Base-by-base conservation (phyloP, 805 yeast genomes). In the Hanseniaspora vineae region DNA sequence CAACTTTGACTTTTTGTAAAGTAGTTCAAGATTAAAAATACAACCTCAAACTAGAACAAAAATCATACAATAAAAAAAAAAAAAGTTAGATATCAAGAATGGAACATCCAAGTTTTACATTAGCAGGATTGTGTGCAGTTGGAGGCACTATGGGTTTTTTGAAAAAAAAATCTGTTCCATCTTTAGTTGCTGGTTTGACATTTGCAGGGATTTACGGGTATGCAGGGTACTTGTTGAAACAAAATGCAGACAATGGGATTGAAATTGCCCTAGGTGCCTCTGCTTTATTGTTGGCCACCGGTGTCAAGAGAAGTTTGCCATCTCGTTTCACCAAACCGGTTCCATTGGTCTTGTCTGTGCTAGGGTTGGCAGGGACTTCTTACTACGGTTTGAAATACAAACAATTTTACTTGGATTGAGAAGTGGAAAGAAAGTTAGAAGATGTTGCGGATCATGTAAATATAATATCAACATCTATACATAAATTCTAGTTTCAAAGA, bases 21-120 rank as follows among this genome's bases (percentile, higher is more conserved):
- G n/a, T n/a, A n/a, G n/a, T n/a, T n/a, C n/a, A n/a, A n/a, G n/a
- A n/a, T n/a, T n/a, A n/a, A n/a, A 23, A 23, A 23, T 5, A 23
- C 29, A 23, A 23, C 4, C 8, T 4, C 29, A 23, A 23, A 23
- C 29, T 5, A 6, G 15, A 15, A 37, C 43, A 19, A 31, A 42
- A 19, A 43, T 18, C 23, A 17, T 18, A 18, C 55, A 19, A 59
- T 52, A 44, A 50, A 29, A 3, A 47, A 49, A 18, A 18, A 35
- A 20, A 32, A 2, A 44, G n/a, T n/a, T n/a, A n/a, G n/a, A 19
- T 10, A 40, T 14, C 40, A 17, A 46, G 29, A 20, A 56, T 65
- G 92, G 94, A 84, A 67, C 92, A 83, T 61, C 89, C 88, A 48
- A 78, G 86, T 47, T 77, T 70, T 55, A 79, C 89, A 18, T 71